Base-by-base conservation (phyloP, 2,329 filamentous ascomycete species). In the Calonectria hawksworthii region DNA sequence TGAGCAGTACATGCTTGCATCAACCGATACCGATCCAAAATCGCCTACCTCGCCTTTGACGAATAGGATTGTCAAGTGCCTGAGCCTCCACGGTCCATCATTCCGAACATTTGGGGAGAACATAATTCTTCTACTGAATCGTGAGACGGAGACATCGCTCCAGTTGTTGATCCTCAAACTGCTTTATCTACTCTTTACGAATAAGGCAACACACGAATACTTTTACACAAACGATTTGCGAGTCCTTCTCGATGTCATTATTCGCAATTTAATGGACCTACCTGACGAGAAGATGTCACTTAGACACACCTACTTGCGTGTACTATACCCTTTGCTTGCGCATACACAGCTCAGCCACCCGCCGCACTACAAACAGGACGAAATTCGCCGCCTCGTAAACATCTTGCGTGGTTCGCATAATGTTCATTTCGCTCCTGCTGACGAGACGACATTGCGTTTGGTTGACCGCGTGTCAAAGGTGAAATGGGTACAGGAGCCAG, bases 71-170 rank as follows among this genome's bases (percentile, higher is more conserved):
- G 94, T 99, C 85, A 99, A 99, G 84, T 90, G 96, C 50, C 89
- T 99, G 54, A 96, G 95, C 68, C 89, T 94, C 30, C 90, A 97
- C 81, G 96, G 96, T 4, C 91, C 92, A 64, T 89, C 89, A 1
- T 99, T 96, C 84, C 96, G 96, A 82, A 98, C 96, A 0, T 99
- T 99, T 87, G 97, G 97, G 68, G 96, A 98, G 87, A 99, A 99
- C 80, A 94, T 99, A 75, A 99, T 99, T 77, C 88, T 99, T 7
- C 90, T 99, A 2, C 90, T 99, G 50, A 99, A 99, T 83, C 93
- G 97, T 80, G 97, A 99, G 88, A 95, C 94, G 13, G 96, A 99
- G 85, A 98, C 97, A 0, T 96, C 96, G 2, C 91, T 98, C 47
- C 98, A 99, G 85, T 90, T 99, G 32, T 90, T 99, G n/a, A 99